A percentile compares a stretch with the other conserved stretches of the same genome.
phyloP scores from a whole-genome alignment of 2,329 filamentous ascomycete genomes.

The Hymenoscyphus fructigenus region DNA sequence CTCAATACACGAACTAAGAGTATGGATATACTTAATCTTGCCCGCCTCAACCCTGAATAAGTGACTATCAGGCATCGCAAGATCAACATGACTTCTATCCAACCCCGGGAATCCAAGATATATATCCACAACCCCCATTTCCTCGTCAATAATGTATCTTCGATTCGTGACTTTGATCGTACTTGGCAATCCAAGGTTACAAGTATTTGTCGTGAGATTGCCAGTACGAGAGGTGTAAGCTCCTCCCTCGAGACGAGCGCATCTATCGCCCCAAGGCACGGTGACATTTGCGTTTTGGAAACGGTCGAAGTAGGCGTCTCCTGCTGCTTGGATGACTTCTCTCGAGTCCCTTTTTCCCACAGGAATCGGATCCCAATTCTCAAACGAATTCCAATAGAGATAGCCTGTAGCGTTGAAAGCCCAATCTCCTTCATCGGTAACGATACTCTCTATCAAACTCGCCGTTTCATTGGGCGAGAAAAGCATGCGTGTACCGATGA shows the following conservation, averaged over 20 bases:
- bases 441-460: slow-evolving; percentile 15
- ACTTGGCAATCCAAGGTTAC: slow-evolving; percentile 14
- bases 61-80: slow-evolving; percentile 21
- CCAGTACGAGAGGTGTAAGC: slow-evolving; percentile 12
- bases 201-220: slow-evolving; percentile 13
- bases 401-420: slow-evolving; percentile 21
- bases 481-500: slow-evolving; percentile 22
- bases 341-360: slow-evolving; percentile 14
- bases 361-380: slow-evolving; percentile 18
- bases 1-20: slow-evolving; percentile 17
- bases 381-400: slow-evolving; percentile 15
- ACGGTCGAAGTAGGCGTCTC: slow-evolving; percentile 21
- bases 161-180: slow-evolving; percentile 10
- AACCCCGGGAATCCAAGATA: slow-evolving; percentile 18
- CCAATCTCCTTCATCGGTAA: slow-evolving; percentile 21
- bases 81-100: slow-evolving; percentile 11
- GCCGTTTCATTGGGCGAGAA: slow-evolving; percentile 10
- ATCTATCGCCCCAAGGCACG: slow-evolving; percentile 16
- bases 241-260: slow-evolving; percentile 21
- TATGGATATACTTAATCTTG: slow-evolving; percentile 21
- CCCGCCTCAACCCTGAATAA: slow-evolving; percentile 19
- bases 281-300: slow-evolving; percentile 13
- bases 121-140: slow-evolving; percentile 20
- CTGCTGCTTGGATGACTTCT: slow-evolving; percentile 19
- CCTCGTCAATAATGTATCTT: slow-evolving; percentile 23